These are phyloP conservation scores for Calamus simplicifolius DNA, from an alignment of 176 grass and related monocot genomes.

Conservation along the genomic window DNA sequence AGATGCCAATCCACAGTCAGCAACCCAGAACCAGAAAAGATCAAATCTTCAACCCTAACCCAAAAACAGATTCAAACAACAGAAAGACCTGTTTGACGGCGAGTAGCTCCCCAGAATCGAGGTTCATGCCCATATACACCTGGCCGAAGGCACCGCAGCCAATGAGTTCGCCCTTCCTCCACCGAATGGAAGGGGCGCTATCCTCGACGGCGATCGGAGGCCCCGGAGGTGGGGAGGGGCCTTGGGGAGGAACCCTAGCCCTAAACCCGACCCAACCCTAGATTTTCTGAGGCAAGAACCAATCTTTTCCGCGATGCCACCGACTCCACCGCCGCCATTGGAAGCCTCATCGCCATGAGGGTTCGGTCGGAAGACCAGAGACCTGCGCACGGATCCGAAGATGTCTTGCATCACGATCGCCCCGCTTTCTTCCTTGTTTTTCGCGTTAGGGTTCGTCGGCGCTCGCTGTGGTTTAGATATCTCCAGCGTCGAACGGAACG, in stretches of 20 bases:
- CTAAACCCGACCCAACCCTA: slow-evolving; percentile 55
- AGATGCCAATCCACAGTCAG: slow-evolving; percentile 2
- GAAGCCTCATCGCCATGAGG: slow-evolving; percentile 16
- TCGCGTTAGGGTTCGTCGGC: slow-evolving; percentile 6
- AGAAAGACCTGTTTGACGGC: slow-evolving; percentile 75
- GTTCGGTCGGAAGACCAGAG: slow-evolving; percentile 57
- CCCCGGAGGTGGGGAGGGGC: slow-evolving; percentile 43
- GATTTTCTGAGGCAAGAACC: slow-evolving; percentile 84
- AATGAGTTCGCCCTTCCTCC: slow-evolving; percentile 88
- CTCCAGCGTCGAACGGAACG: too few species aligned
- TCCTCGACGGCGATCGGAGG: slow-evolving; percentile 21
- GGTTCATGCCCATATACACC: slow-evolving; percentile 98
- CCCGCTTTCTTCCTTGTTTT: slow-evolving; percentile 43
- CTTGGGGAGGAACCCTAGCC: slow-evolving; percentile 52
- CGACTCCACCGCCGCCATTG: slow-evolving; percentile 13
- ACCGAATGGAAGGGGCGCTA: slow-evolving; percentile 57
- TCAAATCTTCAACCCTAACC: background rate
- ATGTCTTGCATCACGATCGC: slow-evolving; percentile 51
- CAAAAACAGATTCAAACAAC: background rate
- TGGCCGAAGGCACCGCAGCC: slow-evolving; percentile 83
- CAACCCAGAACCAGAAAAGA: background rate
- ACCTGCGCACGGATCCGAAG: slow-evolving; percentile 85
- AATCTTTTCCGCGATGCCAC: slow-evolving; percentile 44
- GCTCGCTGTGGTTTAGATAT: too few species aligned
- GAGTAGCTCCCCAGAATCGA: slow-evolving; percentile 92